Base-by-base conservation (phyloP, 2,329 filamentous ascomycete genomes). In the Stachybotrys echinatus region DNA sequence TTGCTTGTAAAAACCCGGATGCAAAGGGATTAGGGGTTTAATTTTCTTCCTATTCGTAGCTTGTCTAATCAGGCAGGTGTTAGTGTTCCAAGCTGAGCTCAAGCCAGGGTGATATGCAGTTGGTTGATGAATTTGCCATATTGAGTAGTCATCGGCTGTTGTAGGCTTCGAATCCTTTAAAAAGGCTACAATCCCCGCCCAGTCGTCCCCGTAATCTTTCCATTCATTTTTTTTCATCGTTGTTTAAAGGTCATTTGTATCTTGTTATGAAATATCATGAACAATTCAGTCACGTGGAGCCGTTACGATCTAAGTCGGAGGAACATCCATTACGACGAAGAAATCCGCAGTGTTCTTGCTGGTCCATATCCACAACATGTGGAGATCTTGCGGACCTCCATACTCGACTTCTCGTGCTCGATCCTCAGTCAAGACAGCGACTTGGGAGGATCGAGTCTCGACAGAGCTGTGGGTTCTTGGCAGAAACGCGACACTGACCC, bases 361-460 rank as follows among this genome's bases (percentile, higher is more conserved):
- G 27, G 7, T 31, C 23, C 37, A 12, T 48, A 42, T 5, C 50
- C 55, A 48, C 38, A 46, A 6, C 55, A 56, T 20, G 47, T 51
- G 2, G 51, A 57, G n/a, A 3, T 19, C 2, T n/a, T 55, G n/a
- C 47, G 47, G 23, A 43, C 38, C 4, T 53, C 39, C 10, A 48
- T 55, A 6, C 47, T 52, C 3, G 55, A 55, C 19, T 53, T 55
- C 17, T 50, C 53, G 2, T 55, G 51, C 31, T 12, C 48, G 3
- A 23, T 46, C 12, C 8, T 19, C 5, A 23, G 34, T 21, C 8
- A 21, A 5, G 18, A 48, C 3, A 34, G 22, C 14, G 12, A 37
- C 19, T 18, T 22, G 21, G 23, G 12, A 8, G 18, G 37, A 27
- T 46, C 44, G 8, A 22, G 18, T 14, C 44, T 46, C 12, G 44